Conservation (phyloP, 2,329 filamentous ascomycete genomes). For the Aureobasidium uvarum region DNA sequence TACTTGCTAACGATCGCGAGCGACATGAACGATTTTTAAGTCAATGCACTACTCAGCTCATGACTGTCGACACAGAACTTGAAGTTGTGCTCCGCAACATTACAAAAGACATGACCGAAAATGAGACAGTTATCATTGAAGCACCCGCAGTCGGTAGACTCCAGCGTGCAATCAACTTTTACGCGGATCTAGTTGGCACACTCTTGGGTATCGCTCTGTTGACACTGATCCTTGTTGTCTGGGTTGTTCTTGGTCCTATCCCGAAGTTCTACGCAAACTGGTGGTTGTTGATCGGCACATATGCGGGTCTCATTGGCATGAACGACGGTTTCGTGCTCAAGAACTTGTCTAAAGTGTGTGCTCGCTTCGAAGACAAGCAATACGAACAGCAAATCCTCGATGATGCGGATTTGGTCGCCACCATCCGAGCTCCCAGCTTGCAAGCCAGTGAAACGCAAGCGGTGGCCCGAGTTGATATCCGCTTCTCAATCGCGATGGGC, state of each 20-base stretch:
- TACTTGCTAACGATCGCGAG: neutral
- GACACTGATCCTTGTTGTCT: neutral
- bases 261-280: neutral
- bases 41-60: neutral
- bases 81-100: neutral
- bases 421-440: neutral
- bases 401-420: neutral
- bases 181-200: neutral
- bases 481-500: neutral
- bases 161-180: conserved; percentile 2
- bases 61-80: neutral
- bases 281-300: conserved; percentile 8
- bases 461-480: neutral
- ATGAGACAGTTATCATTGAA: neutral
- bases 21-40: neutral
- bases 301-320: conserved; percentile 1
- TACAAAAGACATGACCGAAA: neutral
- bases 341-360: neutral
- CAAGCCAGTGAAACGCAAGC: neutral
- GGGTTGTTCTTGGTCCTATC: neutral
- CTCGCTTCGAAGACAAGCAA: neutral
- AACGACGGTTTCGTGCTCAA: neutral
- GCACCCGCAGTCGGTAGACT: neutral
- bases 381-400: neutral
- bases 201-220: neutral